phyloP scores from a whole-genome alignment of 1,284 basidiomycete genomes.

The Trametes versicolor region DNA sequence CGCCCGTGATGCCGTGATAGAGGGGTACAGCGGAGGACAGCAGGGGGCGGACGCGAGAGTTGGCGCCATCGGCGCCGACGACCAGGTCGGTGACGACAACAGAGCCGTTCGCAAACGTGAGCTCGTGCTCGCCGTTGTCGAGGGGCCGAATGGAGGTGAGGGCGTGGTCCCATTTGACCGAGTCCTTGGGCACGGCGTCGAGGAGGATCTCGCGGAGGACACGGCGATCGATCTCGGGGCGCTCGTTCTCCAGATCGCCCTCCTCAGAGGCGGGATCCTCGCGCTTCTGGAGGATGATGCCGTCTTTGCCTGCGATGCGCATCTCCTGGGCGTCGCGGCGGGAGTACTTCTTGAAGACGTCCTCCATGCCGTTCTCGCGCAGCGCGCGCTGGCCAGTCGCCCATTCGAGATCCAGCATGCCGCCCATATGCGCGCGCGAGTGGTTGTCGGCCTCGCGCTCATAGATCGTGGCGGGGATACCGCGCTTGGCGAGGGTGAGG shows the following conservation, averaged over 20 bases:
- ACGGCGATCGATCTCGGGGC: slow-evolving; percentile 3
- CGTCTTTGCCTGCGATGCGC: slow-evolving; percentile 2
- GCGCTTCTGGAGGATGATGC: background rate
- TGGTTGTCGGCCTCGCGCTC: slow-evolving; percentile 6
- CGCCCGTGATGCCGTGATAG: slow-evolving; percentile 9
- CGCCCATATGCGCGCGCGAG: slow-evolving; percentile 17
- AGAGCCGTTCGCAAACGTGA: slow-evolving; percentile 4
- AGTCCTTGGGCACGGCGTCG: slow-evolving; percentile 1
- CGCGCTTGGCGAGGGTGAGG: slow-evolving; percentile 8
- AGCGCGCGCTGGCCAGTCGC: slow-evolving; percentile 15
- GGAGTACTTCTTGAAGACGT: background rate
- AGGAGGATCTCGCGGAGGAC: slow-evolving; percentile 5
- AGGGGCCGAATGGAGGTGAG: background rate
- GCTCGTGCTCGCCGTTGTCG: slow-evolving; percentile 3
- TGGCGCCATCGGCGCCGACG: slow-evolving; percentile 57
- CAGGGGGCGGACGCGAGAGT: slow-evolving; percentile 50
- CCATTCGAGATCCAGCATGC: slow-evolving; percentile 19
- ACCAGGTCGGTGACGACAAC: slow-evolving; percentile 37
- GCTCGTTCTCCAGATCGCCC: background rate
- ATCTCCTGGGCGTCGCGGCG: slow-evolving; percentile 5
- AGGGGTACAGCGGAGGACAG: background rate
- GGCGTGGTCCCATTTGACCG: slow-evolving; percentile 1
- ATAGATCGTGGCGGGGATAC: slow-evolving; percentile 8
- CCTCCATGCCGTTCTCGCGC: slow-evolving; percentile 13
- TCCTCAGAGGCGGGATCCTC: background rate